A percentile compares a stretch with the other conserved stretches of the same genome.
Conservation (phyloP, 2,329 filamentous ascomycete species). For the Cercospora citrullina region DNA sequence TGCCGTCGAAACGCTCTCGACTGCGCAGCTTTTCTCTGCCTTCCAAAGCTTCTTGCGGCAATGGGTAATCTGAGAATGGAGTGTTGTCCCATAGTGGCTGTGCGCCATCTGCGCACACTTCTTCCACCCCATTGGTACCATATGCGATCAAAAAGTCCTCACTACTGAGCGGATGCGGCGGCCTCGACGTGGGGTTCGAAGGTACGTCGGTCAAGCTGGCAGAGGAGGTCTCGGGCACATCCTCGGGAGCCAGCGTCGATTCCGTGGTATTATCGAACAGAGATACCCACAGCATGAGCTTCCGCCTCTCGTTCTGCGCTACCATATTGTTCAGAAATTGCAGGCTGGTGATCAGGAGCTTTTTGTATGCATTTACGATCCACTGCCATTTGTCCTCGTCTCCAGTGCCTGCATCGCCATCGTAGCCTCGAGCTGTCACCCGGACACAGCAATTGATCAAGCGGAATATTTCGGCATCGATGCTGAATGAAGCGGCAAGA, state of each 20-base stretch:
- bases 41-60: conserved; percentile 28
- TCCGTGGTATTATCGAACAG: conserved; percentile 56
- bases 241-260: conserved; percentile 31
- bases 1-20: conserved; percentile 23
- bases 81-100: conserved; percentile 30
- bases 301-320: conserved; percentile 64
- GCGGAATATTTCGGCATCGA: conserved; percentile 62
- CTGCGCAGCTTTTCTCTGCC: conserved; percentile 21
- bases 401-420: conserved; percentile 61
- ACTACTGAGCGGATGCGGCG: conserved; percentile 29
- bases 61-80: conserved; percentile 26
- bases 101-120: conserved; percentile 24
- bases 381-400: conserved; percentile 67
- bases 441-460: conserved; percentile 64
- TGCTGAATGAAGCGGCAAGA: conserved; percentile 59
- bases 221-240: conserved; percentile 33
- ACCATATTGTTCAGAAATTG: conserved; percentile 68
- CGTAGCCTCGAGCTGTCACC: conserved; percentile 64
- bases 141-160: conserved; percentile 36
- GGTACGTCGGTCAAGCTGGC: conserved; percentile 33
- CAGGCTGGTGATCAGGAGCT: conserved; percentile 64
- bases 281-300: conserved; percentile 65
- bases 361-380: conserved; percentile 66
- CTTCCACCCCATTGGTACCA: conserved; percentile 30
- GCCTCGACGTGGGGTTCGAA: conserved; percentile 33